phyloP scores from a whole-genome alignment of 1,284 basidiomycete species.

The Vanrija sp. region DNA sequence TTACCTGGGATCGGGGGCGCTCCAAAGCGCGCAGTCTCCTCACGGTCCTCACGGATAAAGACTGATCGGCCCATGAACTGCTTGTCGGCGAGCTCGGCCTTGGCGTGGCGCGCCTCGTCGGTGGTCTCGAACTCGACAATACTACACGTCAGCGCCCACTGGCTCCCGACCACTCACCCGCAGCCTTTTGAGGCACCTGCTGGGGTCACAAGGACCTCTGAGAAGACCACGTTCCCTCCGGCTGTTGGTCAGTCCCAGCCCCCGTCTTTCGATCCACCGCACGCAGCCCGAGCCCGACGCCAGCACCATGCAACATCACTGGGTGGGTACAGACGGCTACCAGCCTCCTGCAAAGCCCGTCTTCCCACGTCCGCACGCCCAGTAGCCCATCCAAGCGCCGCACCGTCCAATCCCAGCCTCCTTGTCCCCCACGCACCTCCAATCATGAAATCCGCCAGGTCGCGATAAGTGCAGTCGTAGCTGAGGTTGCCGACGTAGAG shows the following conservation, averaged over 20 bases:
- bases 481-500: slow-evolving; percentile 97
- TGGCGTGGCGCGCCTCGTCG: slow-evolving; percentile 79
- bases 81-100: slow-evolving; percentile 82
- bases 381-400: slow-evolving; percentile 4
- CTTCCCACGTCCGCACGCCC: background rate
- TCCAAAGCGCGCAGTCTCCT: slow-evolving; percentile 90
- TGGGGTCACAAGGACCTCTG: slow-evolving; percentile 94
- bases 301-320: too few relatives aligned
- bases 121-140: slow-evolving; percentile 84
- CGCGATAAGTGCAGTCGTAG: slow-evolving; percentile 95
- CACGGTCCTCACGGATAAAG: slow-evolving; percentile 97
- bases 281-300: too few relatives aligned
- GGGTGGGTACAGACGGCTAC: too few relatives aligned
- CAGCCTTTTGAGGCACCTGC: slow-evolving; percentile 96
- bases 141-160: slow-evolving; percentile 50
- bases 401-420: slow-evolving; percentile 11
- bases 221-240: slow-evolving; percentile 90
- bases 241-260: slow-evolving; percentile 53
- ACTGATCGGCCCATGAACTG: slow-evolving; percentile 84
- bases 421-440: slow-evolving; percentile 86
- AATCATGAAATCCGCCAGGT: slow-evolving; percentile 97
- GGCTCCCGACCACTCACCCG: slow-evolving; percentile 65
- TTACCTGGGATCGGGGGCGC: slow-evolving; percentile 87
- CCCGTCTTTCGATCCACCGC: too few relatives aligned
- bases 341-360: background rate